phyloP scores from a whole-genome alignment of 768 basidiomycete species.

The Wakefieldia striispora region DNA sequence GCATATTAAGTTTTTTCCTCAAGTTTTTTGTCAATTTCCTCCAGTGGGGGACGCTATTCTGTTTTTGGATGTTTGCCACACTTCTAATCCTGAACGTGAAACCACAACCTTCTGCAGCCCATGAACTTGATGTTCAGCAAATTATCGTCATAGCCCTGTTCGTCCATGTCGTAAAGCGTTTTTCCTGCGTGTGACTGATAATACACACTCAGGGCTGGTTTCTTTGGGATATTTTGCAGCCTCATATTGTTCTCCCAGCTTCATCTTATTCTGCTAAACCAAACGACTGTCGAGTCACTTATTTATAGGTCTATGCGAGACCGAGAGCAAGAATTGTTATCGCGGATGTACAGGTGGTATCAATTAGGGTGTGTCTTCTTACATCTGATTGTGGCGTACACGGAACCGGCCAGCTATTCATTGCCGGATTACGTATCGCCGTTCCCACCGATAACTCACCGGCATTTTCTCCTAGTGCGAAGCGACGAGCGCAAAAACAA shows the following conservation, averaged over 20 bases:
- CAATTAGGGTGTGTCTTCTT: slow-evolving; percentile 46
- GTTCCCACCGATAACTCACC: background rate
- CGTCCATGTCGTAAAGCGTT: slow-evolving; percentile 29
- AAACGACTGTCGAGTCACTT: slow-evolving; percentile 83
- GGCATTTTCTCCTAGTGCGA: slow-evolving; percentile 41
- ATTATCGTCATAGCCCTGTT: slow-evolving; percentile 75
- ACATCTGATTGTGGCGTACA: too few species aligned
- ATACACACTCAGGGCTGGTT: slow-evolving; percentile 47
- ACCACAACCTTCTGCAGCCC: slow-evolving; percentile 16
- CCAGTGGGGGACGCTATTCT: slow-evolving; percentile 57
- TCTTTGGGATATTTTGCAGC: slow-evolving; percentile 72
- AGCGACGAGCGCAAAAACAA: slow-evolving; percentile 38
- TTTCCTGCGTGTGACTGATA: slow-evolving; percentile 6
- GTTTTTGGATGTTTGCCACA: slow-evolving; percentile 60
- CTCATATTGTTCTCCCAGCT: slow-evolving; percentile 59
- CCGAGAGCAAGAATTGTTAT: slow-evolving; percentile 54
- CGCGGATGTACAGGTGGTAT: slow-evolving; percentile 52
- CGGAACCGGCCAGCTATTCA: background rate
- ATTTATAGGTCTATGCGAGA: slow-evolving; percentile 56
- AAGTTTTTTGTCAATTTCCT: slow-evolving; percentile 87
- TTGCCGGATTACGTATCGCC: background rate
- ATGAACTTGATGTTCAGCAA: slow-evolving; percentile 59
- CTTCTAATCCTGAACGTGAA: slow-evolving; percentile 53
- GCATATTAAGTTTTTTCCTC: background rate
- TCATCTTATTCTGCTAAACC: slow-evolving; percentile 56